phyloP scores from a whole-genome alignment of 2,329 filamentous ascomycete species.

The Ascosphaera apis region DNA sequence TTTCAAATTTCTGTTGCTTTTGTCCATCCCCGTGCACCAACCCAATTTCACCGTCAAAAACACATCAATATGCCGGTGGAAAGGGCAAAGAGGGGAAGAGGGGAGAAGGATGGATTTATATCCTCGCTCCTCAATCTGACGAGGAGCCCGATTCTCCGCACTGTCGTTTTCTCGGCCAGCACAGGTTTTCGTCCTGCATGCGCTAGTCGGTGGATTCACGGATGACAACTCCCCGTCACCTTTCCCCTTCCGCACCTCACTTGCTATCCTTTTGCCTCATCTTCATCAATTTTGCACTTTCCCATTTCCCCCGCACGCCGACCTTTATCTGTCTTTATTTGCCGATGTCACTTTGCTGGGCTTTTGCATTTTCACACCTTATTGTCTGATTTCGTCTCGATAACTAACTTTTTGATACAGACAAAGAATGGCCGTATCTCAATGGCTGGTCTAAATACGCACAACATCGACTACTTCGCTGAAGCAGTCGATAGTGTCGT shows the following conservation, averaged over 20 bases:
- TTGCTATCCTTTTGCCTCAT: constrained; percentile 3
- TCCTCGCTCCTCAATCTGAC: constrained; percentile 1
- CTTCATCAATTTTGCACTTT: too few relatives aligned
- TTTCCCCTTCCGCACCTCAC: background rate
- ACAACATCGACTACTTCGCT: constrained; percentile 84
- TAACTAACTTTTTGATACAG: constrained; percentile 8
- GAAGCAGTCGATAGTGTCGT: constrained; percentile 74
- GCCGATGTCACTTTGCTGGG: background rate
- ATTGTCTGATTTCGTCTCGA: too few relatives aligned
- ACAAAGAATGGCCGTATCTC: constrained; percentile 97
- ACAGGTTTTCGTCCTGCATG: background rate
- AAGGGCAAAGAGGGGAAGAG: too few relatives aligned
- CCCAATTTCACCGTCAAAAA: too few relatives aligned
- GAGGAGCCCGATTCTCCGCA: background rate
- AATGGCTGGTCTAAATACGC: constrained; percentile 89
- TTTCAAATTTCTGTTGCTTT: background rate
- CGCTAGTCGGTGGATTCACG: background rate
- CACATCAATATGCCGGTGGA: too few relatives aligned
- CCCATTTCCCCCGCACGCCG: background rate
- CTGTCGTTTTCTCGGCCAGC: background rate
- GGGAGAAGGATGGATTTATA: background rate
- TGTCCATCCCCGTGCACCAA: background rate
- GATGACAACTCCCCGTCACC: background rate
- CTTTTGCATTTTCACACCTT: too few relatives aligned
- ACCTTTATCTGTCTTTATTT: background rate